Base-by-base conservation (phyloP, 2,329 filamentous ascomycete species). In the Neofusicoccum sp. region DNA sequence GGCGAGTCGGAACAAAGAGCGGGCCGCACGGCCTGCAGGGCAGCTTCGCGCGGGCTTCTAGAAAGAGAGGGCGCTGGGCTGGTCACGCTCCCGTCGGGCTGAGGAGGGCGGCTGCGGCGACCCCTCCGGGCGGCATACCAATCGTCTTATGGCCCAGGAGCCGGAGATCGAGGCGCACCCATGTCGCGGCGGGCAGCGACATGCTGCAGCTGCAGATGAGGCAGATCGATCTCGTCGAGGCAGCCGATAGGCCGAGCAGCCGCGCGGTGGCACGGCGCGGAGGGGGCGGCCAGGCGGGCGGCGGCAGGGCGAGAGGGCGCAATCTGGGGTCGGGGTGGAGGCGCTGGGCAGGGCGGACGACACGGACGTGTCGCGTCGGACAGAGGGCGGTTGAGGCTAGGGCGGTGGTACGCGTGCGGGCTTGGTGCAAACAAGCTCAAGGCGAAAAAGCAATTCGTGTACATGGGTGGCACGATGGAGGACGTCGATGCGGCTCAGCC, bases 401-500 rank as follows among this genome's bases (percentile, higher is more conserved):
- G 26, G 38, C 51, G 36, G 51, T 24, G 38, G 51, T 33, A 8
- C 51, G 6, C 26, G 24, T 43, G 49, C 41, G 49, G 34, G 34
- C 36, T 54, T 54, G 49, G 16, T 54, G 36, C 20, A 38, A 43
- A 56, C 51, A 56, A 56, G 51, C 51, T 56, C 51, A 56, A 56
- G 51, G 28, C 44, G 57, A 59, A 59, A 59, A 59, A 59, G 57
- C 57, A 59, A 59, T 40, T 40, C 34, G 31, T 24, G 36, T 6
- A 44, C 57, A 59, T 59, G 57, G 57, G 57, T 59, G 44, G 36
- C 44, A 59, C 57, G 57, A 59, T 48, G 45, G 57, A 49, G 33
- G 40, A 58, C 33, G 57, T 59, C 34, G 38, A 59, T 59, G 57
- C 57, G 57, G 57, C 57, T 59, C 57, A 59, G 57, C 57, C 57